A percentile compares a stretch with the other conserved stretches of the same genome.
phyloP scores from a whole-genome alignment of 2,329 filamentous ascomycete species.

The Botrytis deweyae region DNA sequence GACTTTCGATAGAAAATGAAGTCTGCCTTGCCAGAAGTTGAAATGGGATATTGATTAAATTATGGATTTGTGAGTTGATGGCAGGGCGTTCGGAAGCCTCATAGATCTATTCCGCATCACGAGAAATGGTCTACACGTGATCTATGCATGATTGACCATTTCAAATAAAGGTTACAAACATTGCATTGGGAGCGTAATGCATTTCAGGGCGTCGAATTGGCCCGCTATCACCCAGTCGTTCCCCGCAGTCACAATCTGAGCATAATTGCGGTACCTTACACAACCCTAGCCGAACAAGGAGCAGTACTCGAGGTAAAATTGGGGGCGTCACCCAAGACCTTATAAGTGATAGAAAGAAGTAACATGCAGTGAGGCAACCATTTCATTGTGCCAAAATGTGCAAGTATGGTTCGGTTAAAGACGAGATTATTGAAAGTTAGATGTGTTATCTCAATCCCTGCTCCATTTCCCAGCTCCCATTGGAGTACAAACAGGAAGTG shows the following conservation, averaged over 20 bases:
- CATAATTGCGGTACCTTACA: neutral
- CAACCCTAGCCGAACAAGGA: neutral
- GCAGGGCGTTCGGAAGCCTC: neutral
- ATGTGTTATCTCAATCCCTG: neutral
- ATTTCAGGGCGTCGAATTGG: neutral
- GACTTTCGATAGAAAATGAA: neutral
- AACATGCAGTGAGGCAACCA: constrained; percentile 5
- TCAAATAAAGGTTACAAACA: neutral
- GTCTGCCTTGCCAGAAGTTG: neutral
- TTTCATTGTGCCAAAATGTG: neutral
- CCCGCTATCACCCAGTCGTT: no score
- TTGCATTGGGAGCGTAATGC: neutral
- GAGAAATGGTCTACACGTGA: neutral
- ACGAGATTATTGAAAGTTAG: neutral
- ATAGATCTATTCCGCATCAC: neutral
- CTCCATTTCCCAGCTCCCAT: neutral
- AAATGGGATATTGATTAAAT: neutral
- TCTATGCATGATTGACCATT: neutral
- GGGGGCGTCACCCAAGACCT: neutral
- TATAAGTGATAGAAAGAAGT: neutral
- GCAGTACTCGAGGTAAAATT: neutral
- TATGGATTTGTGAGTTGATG: neutral
- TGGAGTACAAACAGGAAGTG: neutral
- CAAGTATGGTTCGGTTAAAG: neutral
- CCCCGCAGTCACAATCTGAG: neutral